Conservation (phyloP, 164 flowering plant genomes). For the Annona squamosa region DNA sequence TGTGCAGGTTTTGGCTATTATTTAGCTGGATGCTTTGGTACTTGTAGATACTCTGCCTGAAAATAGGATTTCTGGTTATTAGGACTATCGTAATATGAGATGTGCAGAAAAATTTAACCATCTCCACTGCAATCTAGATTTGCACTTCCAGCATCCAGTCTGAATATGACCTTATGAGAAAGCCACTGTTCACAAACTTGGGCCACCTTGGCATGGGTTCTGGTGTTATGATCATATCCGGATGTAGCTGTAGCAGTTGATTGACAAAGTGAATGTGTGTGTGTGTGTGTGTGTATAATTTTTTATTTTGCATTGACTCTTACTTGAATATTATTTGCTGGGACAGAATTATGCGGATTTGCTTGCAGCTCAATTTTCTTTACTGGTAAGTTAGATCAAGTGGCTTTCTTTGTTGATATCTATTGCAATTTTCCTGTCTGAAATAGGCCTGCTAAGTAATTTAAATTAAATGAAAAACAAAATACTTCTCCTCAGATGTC, state of each 20-base stretch:
- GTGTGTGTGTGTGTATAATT: not conserved
- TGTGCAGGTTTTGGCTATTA: not conserved
- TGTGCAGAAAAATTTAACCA: not conserved
- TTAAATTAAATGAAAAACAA: not conserved
- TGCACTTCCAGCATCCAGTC: not conserved
- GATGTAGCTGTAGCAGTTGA: not conserved
- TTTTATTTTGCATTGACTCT: slow-evolving; percentile 9
- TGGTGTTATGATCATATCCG: not conserved
- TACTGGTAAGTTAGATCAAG: slow-evolving; percentile 50
- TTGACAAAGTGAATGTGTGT: too few species aligned
- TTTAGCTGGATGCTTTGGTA: not conserved
- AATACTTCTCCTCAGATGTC: not conserved
- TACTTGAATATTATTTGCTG: slow-evolving; percentile 11
- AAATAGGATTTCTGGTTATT: not conserved
- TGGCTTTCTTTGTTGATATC: not conserved
- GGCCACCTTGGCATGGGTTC: not conserved
- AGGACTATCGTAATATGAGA: too few species aligned
- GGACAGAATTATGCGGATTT: slow-evolving; percentile 75
- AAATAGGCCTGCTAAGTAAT: not conserved
- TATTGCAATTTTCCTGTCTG: not conserved
- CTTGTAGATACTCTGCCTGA: not conserved
- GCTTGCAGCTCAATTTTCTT: slow-evolving; percentile 58
- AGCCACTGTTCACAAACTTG: not conserved
- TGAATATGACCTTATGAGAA: not conserved
- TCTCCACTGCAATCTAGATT: not conserved